A percentile compares a stretch with the other conserved stretches of the same genome.
Conservation (phyloP, 176 grass and related monocot species). For the Puya raimondii region DNA sequence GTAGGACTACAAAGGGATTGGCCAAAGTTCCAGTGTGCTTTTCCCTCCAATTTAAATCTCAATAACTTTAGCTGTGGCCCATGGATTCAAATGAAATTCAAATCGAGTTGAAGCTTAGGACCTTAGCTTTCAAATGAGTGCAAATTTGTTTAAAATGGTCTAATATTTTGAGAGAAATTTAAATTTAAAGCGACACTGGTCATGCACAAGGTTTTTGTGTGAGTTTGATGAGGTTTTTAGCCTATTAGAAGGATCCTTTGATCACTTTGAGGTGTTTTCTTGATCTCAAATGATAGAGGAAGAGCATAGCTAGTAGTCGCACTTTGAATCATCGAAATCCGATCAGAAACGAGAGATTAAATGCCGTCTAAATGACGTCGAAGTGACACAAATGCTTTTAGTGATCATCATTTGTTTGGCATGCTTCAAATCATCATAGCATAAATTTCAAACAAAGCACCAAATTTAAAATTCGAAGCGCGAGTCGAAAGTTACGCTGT, state of each 20-base stretch:
- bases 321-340: slow-evolving; percentile 18
- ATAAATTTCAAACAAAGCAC: too few species aligned
- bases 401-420: neutral
- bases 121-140: slow-evolving; percentile 16
- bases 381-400: slow-evolving; percentile 17
- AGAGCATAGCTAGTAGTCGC: slow-evolving; percentile 1
- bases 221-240: slow-evolving; percentile 23
- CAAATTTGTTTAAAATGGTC: slow-evolving; percentile 6
- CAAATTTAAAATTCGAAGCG: too few species aligned
- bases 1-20: neutral
- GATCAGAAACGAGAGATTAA: slow-evolving; percentile 1
- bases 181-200: slow-evolving; percentile 23
- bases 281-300: neutral
- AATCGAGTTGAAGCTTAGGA: neutral
- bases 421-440: neutral
- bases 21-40: slow-evolving; percentile 44
- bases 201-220: slow-evolving; percentile 12
- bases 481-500: too few species aligned
- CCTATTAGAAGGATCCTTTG: slow-evolving; percentile 7
- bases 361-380: neutral
- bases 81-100: neutral
- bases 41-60: slow-evolving; percentile 16
- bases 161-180: slow-evolving; percentile 11
- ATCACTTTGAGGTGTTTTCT: neutral
- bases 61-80: neutral